Evolutionary conservation across 176 grass and related monocot genomes (phyloP), one percentile per base, ranked within the genome.

Genomic region (Zoysia pacifica): DNA sequence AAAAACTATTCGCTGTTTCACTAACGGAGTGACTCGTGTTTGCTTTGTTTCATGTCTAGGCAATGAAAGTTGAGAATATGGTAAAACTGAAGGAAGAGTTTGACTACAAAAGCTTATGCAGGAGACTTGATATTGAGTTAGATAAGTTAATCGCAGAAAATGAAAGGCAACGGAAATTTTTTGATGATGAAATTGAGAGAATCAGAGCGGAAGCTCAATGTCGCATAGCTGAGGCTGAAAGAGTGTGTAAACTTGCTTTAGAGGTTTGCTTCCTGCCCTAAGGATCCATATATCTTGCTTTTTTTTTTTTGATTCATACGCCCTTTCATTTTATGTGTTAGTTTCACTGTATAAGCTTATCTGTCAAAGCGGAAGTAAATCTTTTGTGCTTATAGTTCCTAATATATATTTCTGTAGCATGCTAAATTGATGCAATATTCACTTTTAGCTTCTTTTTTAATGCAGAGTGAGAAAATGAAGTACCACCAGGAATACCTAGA

Each of bases 31-130:
- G 74, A 74, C 74, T 75, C 54, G 74, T 10, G 53, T 62, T 74
- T 84, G 48, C 40, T 84, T 87, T 53, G 61, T 72, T 77, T 67
- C 20, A 73, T 82, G 18, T 74, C 18, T 79, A 99, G 97, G 97
- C 97, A 81, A 99, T 99, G 97, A 99, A 99, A 63, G 97, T 99
- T 62, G 93, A 99, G 76, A 99, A 99, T 65, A 99, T 99, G 97
- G 93, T 99, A 67, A 99, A 93, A 88, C 62, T 99, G 59, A 99
- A 99, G 82, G 97, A 96, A 84, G 97, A 99, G 85, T 99, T 96
- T 83, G 97, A 99, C 83, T 99, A 96, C 85, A 99, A 99, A 87
- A 99, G 97, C 77, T 88, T 99, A 58, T 96, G 93, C 67, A 89
- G 97, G 84, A 99, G 90, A 56, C 93, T 96, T 84, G 97, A 91